Evolutionary conservation across 495 filamentous ascomycete species (phyloP).

Genomic region (Talaromyces stipitatus): DNA sequence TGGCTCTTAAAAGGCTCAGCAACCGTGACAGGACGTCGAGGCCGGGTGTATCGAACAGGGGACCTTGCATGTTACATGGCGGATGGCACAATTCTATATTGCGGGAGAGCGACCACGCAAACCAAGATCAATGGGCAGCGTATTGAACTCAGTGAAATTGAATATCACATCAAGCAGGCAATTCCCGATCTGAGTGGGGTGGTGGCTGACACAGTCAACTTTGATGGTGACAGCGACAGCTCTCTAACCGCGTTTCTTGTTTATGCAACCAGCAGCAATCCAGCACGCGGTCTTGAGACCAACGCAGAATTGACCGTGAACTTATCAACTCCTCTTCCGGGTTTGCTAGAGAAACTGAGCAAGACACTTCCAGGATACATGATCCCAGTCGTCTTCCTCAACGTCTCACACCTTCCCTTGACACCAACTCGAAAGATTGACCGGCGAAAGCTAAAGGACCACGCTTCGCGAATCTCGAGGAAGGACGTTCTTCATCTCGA

Average conservation of each 20-base stretch:
- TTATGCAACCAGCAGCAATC: no score
- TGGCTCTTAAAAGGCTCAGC: not conserved
- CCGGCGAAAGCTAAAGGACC: no score
- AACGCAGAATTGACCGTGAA: not conserved
- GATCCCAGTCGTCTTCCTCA: conserved; percentile 29
- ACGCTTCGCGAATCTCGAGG: not conserved
- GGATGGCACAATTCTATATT: conserved; percentile 12
- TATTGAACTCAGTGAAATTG: conserved; percentile 33
- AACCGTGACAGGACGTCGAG: not conserved
- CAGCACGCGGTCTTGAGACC: not conserved
- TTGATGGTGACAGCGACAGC: not conserved
- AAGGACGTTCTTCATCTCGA: not conserved
- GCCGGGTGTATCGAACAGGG: conserved; percentile 12
- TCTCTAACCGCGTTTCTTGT: not conserved
- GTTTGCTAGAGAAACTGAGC: not conserved
- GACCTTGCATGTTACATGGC: conserved; percentile 12
- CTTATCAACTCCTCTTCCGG: not conserved
- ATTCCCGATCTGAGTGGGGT: conserved; percentile 3
- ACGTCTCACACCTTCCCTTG: conserved; percentile 25
- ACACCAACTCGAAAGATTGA: conserved; percentile 28
- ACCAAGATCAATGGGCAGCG: conserved; percentile 30
- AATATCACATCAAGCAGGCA: conserved; percentile 13
- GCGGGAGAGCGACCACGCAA: conserved; percentile 9
- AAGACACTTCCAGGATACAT: conserved; percentile 24
- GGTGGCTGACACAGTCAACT: not conserved